Conservation (phyloP, 2,329 filamentous ascomycete genomes). For the Fusarium luffae region DNA sequence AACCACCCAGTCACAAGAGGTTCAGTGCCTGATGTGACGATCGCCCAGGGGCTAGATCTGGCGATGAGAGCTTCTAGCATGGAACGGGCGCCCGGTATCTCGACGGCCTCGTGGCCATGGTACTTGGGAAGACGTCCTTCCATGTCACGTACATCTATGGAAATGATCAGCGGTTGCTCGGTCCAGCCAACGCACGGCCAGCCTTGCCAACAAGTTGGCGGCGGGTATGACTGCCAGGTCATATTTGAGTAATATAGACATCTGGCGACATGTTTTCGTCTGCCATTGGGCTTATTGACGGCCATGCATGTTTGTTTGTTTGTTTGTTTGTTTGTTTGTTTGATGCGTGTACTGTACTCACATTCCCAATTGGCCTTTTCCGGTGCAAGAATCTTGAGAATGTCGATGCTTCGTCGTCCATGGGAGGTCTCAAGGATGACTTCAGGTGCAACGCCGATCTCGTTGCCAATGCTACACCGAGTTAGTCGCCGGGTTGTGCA, state of each 20-base stretch:
- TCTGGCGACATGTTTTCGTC: not conserved
- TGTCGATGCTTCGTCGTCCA: constrained; percentile 89
- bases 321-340: not conserved
- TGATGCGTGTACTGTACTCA: constrained; percentile 59
- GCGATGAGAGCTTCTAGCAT: constrained; percentile 75
- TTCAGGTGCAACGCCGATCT: constrained; percentile 86
- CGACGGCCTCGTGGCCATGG: constrained; percentile 80
- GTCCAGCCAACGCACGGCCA: constrained; percentile 6
- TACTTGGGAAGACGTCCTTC: constrained; percentile 82
- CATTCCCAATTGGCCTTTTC: constrained; percentile 94
- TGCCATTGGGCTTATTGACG: not conserved
- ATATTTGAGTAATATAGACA: constrained; percentile 7
- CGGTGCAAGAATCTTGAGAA: constrained; percentile 80
- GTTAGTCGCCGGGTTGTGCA: not conserved
- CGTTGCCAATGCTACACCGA: constrained; percentile 73
- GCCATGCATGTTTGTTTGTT: not conserved
- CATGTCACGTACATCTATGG: constrained; percentile 78
- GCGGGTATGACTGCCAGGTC: not conserved
- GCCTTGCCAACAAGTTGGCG: not conserved
- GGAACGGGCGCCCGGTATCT: constrained; percentile 83
- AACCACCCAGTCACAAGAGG: constrained; percentile 80
- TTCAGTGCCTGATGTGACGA: constrained; percentile 80
- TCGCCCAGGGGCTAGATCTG: constrained; percentile 79
- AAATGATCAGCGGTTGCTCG: constrained; percentile 23
- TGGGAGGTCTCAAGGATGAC: constrained; percentile 92